Evolutionary conservation across 192 early-diverging fungal genomes (phyloP).

Genomic region (Kappamyces sp.): DNA sequence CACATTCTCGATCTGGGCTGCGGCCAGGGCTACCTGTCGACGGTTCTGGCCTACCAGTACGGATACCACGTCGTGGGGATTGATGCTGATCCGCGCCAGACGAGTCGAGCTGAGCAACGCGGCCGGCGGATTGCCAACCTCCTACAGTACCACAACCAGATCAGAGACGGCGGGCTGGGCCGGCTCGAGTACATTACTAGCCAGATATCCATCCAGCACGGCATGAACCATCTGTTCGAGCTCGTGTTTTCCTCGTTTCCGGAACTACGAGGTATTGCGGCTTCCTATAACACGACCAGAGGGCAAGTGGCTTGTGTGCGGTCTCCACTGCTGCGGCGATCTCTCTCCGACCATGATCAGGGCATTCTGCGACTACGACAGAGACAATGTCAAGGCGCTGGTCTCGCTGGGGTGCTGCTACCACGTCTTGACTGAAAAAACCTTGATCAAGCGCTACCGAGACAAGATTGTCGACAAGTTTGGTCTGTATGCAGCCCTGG

Average conservation of each 20-base stretch:
- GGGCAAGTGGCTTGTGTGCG: conserved; percentile 63
- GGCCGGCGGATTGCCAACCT: conserved; percentile 45
- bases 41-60: conserved; percentile 60
- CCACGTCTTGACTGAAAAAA: conserved; percentile 63
- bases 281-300: no score
- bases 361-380: conserved; percentile 47
- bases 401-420: conserved; percentile 83
- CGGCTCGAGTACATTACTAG: background rate
- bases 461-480: background rate
- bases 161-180: background rate
- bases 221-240: no score
- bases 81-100: conserved; percentile 63
- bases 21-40: conserved; percentile 71
- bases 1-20: conserved; percentile 68
- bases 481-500: conserved; percentile 23
- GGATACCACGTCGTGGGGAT: conserved; percentile 60
- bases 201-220: background rate
- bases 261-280: no score
- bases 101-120: conserved; percentile 63
- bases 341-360: conserved; percentile 66
- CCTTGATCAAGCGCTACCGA: background rate
- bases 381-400: conserved; percentile 25
- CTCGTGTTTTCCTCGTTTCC: no score
- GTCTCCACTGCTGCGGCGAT: conserved; percentile 82
- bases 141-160: conserved; percentile 14